Evolutionary conservation across 306 rosid genomes (phyloP), one percentile per base, ranked within the genome.

Genomic region (Ormosia emarginata): DNA sequence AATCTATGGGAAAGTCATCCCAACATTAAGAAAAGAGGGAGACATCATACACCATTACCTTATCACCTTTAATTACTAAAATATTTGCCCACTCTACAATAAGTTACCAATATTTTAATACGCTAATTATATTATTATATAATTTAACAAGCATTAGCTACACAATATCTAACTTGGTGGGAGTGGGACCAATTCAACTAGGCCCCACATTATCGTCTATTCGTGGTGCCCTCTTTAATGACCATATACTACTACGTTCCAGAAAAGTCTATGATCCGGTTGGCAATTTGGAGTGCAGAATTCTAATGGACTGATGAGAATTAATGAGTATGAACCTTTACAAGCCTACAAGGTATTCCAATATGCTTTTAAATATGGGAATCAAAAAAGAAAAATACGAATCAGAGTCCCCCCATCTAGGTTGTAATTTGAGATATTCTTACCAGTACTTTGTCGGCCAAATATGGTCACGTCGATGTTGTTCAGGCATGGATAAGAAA

Each of bases 251-350:
- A 67, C 37, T 24, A 32, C 33, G 70, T 39, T 84, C 81, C 49
- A 56, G 57, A 56, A 71, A 79, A 68, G 78, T 77, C 30, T 61
- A 86, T 89, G 78, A 91, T 91, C 81, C 18, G 62, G 96, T 83
- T 91, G 93, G 93, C 81, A 81, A 84, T 47, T 76, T 79, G 87
- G 94, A 83, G 74, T 74, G 81, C 92, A 90, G 5, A 81, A 82
- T 82, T 84, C 49, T 77, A 61, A 39, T 75, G 83, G 82, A 63
- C 24, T 82, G 13, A 74, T 64, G 81, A 85, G 74, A 75, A 71
- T 76, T 13, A 74, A 88, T 77, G 80, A 89, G 83, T 87, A 83
- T 75, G 85, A 89, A 78, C 75, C 85, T 81, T 82, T 40, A 77
- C 79, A 87, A 88, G 90, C 91, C 92, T 85, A 88, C 89, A 88